Conservation (phyloP, 2,329 filamentous ascomycete genomes). For the Fusarium sp. region DNA sequence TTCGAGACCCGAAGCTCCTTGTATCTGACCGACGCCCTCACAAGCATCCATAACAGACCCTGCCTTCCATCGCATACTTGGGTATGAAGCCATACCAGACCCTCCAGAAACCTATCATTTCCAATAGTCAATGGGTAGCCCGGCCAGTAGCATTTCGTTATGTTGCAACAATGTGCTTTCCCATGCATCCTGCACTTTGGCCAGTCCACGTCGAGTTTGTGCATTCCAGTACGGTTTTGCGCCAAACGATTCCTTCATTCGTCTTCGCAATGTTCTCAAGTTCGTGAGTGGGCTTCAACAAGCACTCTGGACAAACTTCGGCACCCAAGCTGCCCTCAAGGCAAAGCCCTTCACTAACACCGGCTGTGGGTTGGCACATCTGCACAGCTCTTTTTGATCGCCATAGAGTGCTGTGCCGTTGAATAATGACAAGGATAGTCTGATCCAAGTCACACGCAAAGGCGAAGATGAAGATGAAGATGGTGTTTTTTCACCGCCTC, state of each 20-base stretch:
- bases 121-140: not conserved
- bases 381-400: conserved; percentile 9
- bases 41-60: conserved; percentile 1
- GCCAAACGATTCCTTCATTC: not conserved
- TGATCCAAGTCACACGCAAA: not conserved
- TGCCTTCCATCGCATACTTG: not conserved
- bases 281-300: conserved; percentile 15
- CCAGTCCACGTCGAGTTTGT: not conserved
- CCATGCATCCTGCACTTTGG: not conserved
- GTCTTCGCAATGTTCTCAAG: not conserved
- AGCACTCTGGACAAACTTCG: conserved; percentile 27
- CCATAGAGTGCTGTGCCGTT: not conserved
- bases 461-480: conserved; percentile 14
- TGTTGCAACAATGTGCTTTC: not conserved
- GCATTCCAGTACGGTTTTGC: not conserved
- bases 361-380: not conserved
- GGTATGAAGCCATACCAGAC: conserved; percentile 11
- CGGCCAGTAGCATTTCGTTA: conserved; percentile 1
- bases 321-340: conserved; percentile 6
- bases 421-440: not conserved
- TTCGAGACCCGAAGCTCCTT: not conserved
- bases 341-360: conserved; percentile 6
- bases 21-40: not conserved
- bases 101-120: not conserved
- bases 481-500: conserved; percentile 31